Base-by-base conservation (phyloP, 495 filamentous ascomycete species). In the Hypoxylon cercidicola region DNA sequence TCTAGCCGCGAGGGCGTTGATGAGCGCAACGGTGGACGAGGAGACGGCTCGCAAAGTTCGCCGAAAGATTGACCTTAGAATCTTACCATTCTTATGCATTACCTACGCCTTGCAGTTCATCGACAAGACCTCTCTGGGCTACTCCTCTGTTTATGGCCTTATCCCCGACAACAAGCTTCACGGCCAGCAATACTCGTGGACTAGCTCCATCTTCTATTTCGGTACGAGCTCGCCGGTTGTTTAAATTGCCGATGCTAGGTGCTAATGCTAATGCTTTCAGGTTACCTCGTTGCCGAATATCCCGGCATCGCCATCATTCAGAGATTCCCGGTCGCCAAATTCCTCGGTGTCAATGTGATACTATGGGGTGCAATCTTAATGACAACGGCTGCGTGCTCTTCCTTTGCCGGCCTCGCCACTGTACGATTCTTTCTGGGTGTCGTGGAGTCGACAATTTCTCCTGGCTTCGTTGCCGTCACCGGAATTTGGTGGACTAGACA, bases 101-200 rank as follows among this genome's bases (percentile, higher is more conserved):
- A 70, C 51, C 39, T 69, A 67, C 19, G 63, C 58, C 28, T 18
- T 70, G 11, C 58, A 62, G 23, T 60, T 63, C 30, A 62, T 68
- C 18, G 55, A 60, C 37, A 69, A 72, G 49, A 66, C 56, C 0
- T 66, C 62, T 4, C 34, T 70, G 23, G 43, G 56, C 18, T 70
- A 70, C 25, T 61, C 62, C 15, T 62, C 67, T 3, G 34, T 70
- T 5, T 62, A 70, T 7, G 62, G 67, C 23, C 58, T 70, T 25
- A 62, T 70, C n/a, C 45, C 35, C 8, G 62, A 70, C 30, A 66
- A 66, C 23, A 53, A 62, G 5, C 57, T 66, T 9, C 47, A 58
- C 16, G 67, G 62, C 19, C 77, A 84, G 48, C 77, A 87, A 32
- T 86, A 85, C 64, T 80, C 79, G 18, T 88, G 84, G 85, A 52